phyloP scores from a whole-genome alignment of 495 filamentous ascomycete species.

The Talaromyces trachyspermus region DNA sequence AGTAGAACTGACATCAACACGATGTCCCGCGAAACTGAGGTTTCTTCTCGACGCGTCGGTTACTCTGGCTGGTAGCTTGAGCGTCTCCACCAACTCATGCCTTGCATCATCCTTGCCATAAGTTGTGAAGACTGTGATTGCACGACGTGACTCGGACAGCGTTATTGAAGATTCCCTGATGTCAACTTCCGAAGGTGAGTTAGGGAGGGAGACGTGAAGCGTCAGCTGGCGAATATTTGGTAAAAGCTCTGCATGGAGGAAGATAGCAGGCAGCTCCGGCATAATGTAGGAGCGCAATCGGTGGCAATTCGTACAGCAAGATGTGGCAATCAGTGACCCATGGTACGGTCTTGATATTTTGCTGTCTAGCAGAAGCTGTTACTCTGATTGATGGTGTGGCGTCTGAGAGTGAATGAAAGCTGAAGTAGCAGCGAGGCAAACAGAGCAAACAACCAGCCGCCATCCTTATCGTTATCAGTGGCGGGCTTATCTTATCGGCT shows the following conservation, averaged over 20 bases:
- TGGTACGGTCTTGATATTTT: no score
- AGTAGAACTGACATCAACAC: neutral
- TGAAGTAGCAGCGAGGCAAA: neutral
- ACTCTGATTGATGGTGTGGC: no score
- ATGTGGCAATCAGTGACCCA: no score
- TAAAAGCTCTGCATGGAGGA: slow-evolving; percentile 80
- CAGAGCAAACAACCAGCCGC: neutral
- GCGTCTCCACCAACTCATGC: slow-evolving; percentile 32
- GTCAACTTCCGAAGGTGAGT: slow-evolving; percentile 27
- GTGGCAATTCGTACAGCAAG: no score
- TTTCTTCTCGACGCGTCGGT: slow-evolving; percentile 21
- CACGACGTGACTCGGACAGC: slow-evolving; percentile 33
- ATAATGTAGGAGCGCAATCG: neutral
- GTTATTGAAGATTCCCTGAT: slow-evolving; percentile 22
- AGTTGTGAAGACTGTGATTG: slow-evolving; percentile 32
- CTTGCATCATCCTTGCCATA: slow-evolving; percentile 36
- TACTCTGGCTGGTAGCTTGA: slow-evolving; percentile 62
- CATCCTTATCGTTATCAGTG: slow-evolving; percentile 1
- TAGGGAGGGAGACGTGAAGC: slow-evolving; percentile 58
- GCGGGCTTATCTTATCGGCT: slow-evolving; percentile 6
- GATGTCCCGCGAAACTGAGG: slow-evolving; percentile 10
- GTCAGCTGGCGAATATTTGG: slow-evolving; percentile 81
- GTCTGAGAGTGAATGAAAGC: no score
- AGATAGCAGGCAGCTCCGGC: slow-evolving; percentile 16
- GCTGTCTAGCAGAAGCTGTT: no score